Percentiles rank a stretch among this genome's conserved stretches.
Evolutionary conservation across 768 basidiomycete genomes (phyloP).

Genomic region (Pisolithus sp.): DNA sequence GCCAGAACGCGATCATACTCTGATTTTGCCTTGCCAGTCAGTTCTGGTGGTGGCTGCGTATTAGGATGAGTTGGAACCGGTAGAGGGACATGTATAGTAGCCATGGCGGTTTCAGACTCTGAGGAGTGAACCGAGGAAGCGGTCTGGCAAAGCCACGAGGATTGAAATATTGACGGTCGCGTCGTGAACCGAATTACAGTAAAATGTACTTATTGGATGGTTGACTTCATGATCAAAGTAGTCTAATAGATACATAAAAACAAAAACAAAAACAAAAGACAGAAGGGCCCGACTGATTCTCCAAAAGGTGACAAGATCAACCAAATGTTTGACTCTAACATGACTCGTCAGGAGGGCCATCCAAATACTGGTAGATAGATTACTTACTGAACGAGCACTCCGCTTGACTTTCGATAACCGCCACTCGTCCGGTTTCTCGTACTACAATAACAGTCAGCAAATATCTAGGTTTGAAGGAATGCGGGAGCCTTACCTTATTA

Average conservation of each 20-base stretch:
- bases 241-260: slow-evolving; percentile 3
- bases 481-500: slow-evolving; percentile 57
- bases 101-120: neutral
- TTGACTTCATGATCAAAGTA: neutral
- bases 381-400: slow-evolving; percentile 70
- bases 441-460: slow-evolving; percentile 28
- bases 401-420: slow-evolving; percentile 87
- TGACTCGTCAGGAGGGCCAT: slow-evolving; percentile 10
- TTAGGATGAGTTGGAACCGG: slow-evolving; percentile 21
- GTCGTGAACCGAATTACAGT: neutral
- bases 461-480: neutral
- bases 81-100: slow-evolving; percentile 14
- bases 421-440: slow-evolving; percentile 94
- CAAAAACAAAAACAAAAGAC: no score
- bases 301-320: slow-evolving; percentile 25
- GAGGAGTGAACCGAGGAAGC: no score
- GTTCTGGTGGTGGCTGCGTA: slow-evolving; percentile 28
- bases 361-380: slow-evolving; percentile 12
- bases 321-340: slow-evolving; percentile 86
- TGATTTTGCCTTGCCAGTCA: slow-evolving; percentile 40
- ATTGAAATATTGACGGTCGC: neutral
- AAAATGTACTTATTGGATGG: neutral
- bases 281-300: no score
- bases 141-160: neutral
- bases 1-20: slow-evolving; percentile 49